These are phyloP conservation scores for Yamadazyma epiphylla DNA, from an alignment of 1,139 yeast genomes.

Conservation along the genomic window DNA sequence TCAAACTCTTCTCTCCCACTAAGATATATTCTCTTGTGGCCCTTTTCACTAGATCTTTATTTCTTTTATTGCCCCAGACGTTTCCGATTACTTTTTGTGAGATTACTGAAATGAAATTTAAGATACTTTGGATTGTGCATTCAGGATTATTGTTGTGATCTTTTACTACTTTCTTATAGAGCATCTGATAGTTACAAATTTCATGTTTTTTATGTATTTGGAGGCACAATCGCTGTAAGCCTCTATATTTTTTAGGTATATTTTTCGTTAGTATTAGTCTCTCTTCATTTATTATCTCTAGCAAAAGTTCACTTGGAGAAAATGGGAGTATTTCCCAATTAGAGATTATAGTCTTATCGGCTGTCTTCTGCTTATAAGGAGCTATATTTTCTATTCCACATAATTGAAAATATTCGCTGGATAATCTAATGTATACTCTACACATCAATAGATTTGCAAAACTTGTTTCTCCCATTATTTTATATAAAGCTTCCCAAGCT, in stretches of 20 bases:
- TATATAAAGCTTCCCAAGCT: slow-evolving; percentile 33
- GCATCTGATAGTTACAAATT: slow-evolving; percentile 6
- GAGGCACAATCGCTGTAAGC: slow-evolving; percentile 13
- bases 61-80: slow-evolving; percentile 52
- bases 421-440: slow-evolving; percentile 18
- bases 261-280: slow-evolving; percentile 2
- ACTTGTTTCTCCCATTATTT: slow-evolving; percentile 23
- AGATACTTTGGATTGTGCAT: slow-evolving; percentile 26
- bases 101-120: slow-evolving; percentile 29
- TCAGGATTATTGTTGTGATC: slow-evolving; percentile 7
- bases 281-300: slow-evolving; percentile 9
- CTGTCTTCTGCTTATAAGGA: background rate
- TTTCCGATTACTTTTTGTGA: slow-evolving; percentile 42
- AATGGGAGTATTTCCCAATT: too few relatives aligned
- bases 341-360: too few relatives aligned
- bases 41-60: slow-evolving; percentile 38
- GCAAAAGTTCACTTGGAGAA: background rate
- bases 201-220: slow-evolving; percentile 7
- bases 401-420: slow-evolving; percentile 21
- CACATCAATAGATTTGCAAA: slow-evolving; percentile 31
- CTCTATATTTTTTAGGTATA: slow-evolving; percentile 21
- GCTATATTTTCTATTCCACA: slow-evolving; percentile 26
- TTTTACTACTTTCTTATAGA: slow-evolving; percentile 1
- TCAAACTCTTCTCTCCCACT: slow-evolving; percentile 27
- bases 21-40: slow-evolving; percentile 37